phyloP scores from a whole-genome alignment of 768 basidiomycete species.

The Auricularia auricula-judae region DNA sequence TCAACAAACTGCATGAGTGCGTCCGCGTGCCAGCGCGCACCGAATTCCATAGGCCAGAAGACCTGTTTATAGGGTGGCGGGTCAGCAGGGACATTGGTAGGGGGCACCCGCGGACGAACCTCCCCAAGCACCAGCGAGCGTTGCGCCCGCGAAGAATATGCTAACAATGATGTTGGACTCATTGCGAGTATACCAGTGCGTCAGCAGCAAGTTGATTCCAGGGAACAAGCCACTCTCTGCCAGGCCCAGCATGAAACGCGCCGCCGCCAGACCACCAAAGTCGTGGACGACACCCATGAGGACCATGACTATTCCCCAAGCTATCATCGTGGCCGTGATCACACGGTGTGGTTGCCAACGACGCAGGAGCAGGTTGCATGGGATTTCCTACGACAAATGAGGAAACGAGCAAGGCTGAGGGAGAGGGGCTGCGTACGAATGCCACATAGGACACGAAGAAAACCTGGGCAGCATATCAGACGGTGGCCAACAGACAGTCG shows the following conservation, averaged over 20 bases:
- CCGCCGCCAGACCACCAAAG: neutral
- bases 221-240: constrained; percentile 15
- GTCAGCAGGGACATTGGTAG: neutral
- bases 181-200: constrained; percentile 20
- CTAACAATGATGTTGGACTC: constrained; percentile 12
- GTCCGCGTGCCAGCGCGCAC: no score
- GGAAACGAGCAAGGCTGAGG: constrained; percentile 1
- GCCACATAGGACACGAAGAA: constrained; percentile 22
- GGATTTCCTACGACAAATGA: constrained; percentile 6
- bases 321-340: constrained; percentile 12
- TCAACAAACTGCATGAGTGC: constrained; percentile 10
- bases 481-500: neutral
- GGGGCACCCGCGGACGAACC: neutral
- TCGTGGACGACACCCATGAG: neutral
- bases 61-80: constrained; percentile 6
- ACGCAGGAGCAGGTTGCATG: constrained; percentile 12
- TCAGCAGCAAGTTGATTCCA: constrained; percentile 17
- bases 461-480: constrained; percentile 1
- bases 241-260: neutral
- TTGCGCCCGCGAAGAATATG: constrained; percentile 22
- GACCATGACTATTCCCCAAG: constrained; percentile 11
- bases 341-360: constrained; percentile 10
- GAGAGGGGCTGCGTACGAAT: constrained; percentile 11
- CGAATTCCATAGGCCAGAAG: constrained; percentile 18
- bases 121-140: constrained; percentile 11